Percentiles rank a stretch among this genome's conserved stretches.
Evolutionary conservation across 306 rosid species (phyloP).

Genomic region (Biancaea sappan): DNA sequence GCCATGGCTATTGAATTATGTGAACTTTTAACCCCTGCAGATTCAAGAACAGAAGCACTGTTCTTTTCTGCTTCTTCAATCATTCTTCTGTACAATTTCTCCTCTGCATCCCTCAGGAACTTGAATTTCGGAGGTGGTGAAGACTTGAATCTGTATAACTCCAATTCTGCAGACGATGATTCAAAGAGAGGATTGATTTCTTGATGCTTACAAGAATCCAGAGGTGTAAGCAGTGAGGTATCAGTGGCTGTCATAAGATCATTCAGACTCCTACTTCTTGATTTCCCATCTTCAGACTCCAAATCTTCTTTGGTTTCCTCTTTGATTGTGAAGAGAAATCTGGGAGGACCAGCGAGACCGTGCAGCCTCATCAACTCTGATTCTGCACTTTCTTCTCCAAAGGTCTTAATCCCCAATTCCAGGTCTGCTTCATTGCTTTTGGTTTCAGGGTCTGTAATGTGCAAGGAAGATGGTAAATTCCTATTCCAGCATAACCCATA

Average conservation of each 20-base stretch:
- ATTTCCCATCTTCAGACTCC: constrained; percentile 82
- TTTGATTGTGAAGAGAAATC: constrained; percentile 85
- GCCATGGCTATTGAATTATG: constrained; percentile 23
- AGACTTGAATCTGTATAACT: constrained; percentile 60
- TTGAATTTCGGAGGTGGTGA: constrained; percentile 90
- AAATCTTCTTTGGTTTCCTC: constrained; percentile 91
- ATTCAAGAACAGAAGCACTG: constrained; percentile 31
- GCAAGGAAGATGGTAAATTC: constrained; percentile 43
- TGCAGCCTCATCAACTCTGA: constrained; percentile 88
- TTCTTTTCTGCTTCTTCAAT: constrained; percentile 60
- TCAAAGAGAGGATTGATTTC: constrained; percentile 92
- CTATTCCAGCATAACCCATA: constrained; percentile 57
- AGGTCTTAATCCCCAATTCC: constrained; percentile 58
- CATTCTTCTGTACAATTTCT: constrained; percentile 62
- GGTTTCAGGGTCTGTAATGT: constrained; percentile 28
- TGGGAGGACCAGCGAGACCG: constrained; percentile 82
- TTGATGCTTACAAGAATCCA: constrained; percentile 58
- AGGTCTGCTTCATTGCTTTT: constrained; percentile 43
- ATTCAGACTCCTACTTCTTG: constrained; percentile 72
- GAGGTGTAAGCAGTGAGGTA: constrained; percentile 50
- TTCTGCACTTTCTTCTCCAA: constrained; percentile 68
- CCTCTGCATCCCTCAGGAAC: constrained; percentile 92
- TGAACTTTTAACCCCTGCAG: constrained; percentile 26
- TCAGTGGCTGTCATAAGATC: constrained; percentile 57
- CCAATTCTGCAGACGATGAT: constrained; percentile 52